Conservation (phyloP, 164 flowering plant species). For the Saururus chinensis region DNA sequence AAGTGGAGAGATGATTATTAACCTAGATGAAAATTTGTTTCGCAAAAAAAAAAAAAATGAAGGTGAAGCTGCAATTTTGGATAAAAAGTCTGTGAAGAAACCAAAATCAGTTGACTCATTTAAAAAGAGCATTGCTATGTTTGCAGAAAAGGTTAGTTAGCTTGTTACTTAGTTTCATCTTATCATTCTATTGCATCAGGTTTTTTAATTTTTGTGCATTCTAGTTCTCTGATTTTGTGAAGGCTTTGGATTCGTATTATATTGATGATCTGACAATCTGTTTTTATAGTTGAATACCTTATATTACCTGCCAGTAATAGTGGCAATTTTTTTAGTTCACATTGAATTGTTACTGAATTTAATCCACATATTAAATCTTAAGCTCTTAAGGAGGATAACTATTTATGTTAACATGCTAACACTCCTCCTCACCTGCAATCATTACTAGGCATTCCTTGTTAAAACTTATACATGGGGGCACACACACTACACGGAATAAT, state of each 20-base stretch:
- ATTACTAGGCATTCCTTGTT: too few relatives aligned
- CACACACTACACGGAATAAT: too few relatives aligned
- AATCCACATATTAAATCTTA: too few relatives aligned
- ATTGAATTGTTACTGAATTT: too few relatives aligned
- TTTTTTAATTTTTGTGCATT: not conserved
- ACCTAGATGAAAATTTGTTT: constrained; percentile 20
- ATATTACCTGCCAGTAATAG: too few relatives aligned
- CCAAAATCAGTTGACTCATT: constrained; percentile 5
- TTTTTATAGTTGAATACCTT: too few relatives aligned
- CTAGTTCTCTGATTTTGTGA: not conserved
- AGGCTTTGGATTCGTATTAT: not conserved
- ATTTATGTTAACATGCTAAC: too few relatives aligned
- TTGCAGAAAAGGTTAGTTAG: constrained; percentile 10
- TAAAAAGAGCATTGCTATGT: constrained; percentile 1
- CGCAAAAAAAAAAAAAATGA: not conserved
- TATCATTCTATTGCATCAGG: not conserved
- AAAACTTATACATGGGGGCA: too few relatives aligned
- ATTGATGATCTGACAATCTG: too few relatives aligned
- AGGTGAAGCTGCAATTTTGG: not conserved
- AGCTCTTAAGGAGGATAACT: too few relatives aligned
- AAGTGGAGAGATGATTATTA: constrained; percentile 58
- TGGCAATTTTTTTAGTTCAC: too few relatives aligned
- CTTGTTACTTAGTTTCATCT: not conserved
- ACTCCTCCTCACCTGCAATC: too few relatives aligned
- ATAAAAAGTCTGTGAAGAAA: constrained; percentile 1